Percentiles rank a stretch among this genome's conserved stretches.
Conservation (phyloP, 257 asterid genomes). For the Solanum okadae region DNA sequence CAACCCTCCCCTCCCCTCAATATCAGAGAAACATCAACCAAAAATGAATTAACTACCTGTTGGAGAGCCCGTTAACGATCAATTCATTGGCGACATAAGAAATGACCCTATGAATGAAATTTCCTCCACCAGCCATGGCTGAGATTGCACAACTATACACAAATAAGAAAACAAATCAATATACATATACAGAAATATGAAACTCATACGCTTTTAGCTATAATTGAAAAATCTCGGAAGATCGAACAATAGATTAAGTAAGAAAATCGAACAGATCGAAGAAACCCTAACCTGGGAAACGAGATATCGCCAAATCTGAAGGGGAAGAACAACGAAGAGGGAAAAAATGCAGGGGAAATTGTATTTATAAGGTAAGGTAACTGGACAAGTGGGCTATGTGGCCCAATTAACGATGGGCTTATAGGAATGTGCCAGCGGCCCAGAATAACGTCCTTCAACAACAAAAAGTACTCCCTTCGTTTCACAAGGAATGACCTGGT, state of each 20-base stretch:
- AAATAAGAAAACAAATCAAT: not conserved
- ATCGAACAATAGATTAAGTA: not conserved
- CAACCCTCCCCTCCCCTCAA: not conserved
- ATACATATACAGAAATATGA: not conserved
- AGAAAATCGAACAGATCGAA: not conserved
- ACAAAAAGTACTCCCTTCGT: not conserved
- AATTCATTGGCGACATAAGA: conserved; percentile 57
- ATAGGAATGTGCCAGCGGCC: conserved; percentile 14
- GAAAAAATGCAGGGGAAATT: not conserved
- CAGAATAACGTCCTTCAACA: conserved; percentile 12
- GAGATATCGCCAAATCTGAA: not conserved
- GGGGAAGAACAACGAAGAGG: not conserved
- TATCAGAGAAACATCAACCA: not conserved
- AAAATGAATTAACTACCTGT: conserved; percentile 34
- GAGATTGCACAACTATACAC: not conserved
- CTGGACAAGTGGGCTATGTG: not conserved
- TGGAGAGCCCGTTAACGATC: conserved; percentile 42
- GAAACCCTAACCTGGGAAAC: not conserved
- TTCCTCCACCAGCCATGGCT: conserved; percentile 81
- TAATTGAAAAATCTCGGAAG: not conserved
- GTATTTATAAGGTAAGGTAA: not conserved
- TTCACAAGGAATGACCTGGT: no score
- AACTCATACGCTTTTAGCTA: not conserved
- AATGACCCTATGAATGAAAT: conserved; percentile 57
- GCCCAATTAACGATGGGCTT: not conserved